Conservation (phyloP, 306 rosid genomes). For the Begonia fuchsioides region DNA sequence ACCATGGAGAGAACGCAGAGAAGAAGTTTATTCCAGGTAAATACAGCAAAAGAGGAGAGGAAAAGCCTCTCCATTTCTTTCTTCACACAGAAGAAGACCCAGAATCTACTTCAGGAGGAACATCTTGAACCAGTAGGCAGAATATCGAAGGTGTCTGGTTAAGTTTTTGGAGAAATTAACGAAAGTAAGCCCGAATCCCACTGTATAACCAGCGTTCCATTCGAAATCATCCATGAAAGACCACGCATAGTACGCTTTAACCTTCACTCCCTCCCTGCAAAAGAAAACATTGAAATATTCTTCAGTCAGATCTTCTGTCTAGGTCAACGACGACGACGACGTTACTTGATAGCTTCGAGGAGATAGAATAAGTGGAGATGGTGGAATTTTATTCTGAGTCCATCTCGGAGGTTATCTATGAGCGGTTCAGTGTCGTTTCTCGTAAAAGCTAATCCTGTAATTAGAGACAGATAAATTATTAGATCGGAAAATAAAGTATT, state of each 20-base stretch:
- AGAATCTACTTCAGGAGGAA: constrained; percentile 9
- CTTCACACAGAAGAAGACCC: too few relatives aligned
- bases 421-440: constrained; percentile 30
- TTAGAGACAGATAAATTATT: not conserved
- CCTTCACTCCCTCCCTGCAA: constrained; percentile 23
- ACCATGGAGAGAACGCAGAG: too few relatives aligned
- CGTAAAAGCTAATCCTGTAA: constrained; percentile 28
- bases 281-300: not conserved
- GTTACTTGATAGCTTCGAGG: constrained; percentile 40
- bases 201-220: constrained; percentile 42
- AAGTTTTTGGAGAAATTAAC: constrained; percentile 24
- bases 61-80: too few relatives aligned
- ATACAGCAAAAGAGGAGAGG: too few relatives aligned
- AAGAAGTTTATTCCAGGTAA: too few relatives aligned
- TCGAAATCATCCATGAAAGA: constrained; percentile 34
- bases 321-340: too few relatives aligned
- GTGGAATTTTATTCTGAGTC: constrained; percentile 28
- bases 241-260: constrained; percentile 26
- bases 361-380: constrained; percentile 26
- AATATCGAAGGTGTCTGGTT: constrained; percentile 28
- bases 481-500: not conserved
- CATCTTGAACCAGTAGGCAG: constrained; percentile 41
- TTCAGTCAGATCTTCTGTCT: too few relatives aligned
- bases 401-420: constrained; percentile 24
- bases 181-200: constrained; percentile 31